Evolutionary conservation across 176 grass and related monocot genomes (phyloP).

Genomic region (Avena sativa): DNA sequence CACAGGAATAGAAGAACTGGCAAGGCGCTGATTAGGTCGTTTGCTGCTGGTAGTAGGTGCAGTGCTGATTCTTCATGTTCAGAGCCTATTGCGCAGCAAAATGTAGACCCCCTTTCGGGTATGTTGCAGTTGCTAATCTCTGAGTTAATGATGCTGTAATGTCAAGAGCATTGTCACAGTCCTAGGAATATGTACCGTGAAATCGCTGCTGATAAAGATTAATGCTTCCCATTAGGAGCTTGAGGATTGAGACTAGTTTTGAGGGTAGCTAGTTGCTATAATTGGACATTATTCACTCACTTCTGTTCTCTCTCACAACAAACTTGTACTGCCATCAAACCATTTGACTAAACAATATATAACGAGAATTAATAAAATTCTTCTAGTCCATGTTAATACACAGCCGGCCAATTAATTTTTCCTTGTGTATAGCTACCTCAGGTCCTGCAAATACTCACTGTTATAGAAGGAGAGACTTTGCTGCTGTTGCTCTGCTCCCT

Average conservation of each 20-base stretch:
- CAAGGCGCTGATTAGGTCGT: slow-evolving; percentile 1
- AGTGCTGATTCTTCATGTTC: slow-evolving; percentile 38
- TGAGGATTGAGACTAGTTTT: not conserved
- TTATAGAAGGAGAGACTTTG: slow-evolving; percentile 72
- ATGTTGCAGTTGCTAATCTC: not conserved
- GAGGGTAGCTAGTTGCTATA: not conserved
- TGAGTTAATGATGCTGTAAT: not conserved
- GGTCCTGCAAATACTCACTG: slow-evolving; percentile 37
- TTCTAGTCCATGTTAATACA: slow-evolving; percentile 7
- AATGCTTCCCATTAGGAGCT: not conserved
- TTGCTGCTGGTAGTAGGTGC: slow-evolving; percentile 39
- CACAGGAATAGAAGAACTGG: slow-evolving; percentile 41
- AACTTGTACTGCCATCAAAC: not conserved
- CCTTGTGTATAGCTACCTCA: slow-evolving; percentile 20
- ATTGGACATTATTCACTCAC: not conserved
- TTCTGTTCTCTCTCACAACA: not conserved
- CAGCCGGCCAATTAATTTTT: slow-evolving; percentile 14
- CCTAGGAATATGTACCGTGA: not conserved
- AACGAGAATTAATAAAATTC: not conserved
- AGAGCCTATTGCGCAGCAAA: slow-evolving; percentile 37
- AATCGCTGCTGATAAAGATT: not conserved
- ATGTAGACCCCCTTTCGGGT: slow-evolving; percentile 37
- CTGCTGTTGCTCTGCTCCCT: slow-evolving; percentile 56
- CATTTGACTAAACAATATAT: not conserved
- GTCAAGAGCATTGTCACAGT: not conserved